Percentiles rank a stretch among this genome's conserved stretches.
Conservation (phyloP, 495 filamentous ascomycete genomes). For the Pseudoneurospora amorphoporcata region DNA sequence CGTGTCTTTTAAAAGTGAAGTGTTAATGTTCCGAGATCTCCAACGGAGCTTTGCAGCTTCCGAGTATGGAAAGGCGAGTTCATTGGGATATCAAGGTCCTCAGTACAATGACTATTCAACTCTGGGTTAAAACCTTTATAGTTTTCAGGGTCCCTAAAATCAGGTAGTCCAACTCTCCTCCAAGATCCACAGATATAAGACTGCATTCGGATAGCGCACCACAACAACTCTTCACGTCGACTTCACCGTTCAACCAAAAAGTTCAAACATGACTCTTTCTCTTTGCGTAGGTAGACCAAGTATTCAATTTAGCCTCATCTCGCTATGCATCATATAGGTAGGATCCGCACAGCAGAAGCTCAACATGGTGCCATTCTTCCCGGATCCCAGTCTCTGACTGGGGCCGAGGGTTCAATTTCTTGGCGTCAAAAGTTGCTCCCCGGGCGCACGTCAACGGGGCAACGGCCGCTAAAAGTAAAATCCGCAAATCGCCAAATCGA, state of each 20-base stretch:
- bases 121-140: too few relatives aligned
- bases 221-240: background rate
- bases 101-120: too few relatives aligned
- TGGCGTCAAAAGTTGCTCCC: background rate
- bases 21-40: background rate
- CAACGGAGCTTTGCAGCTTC: background rate
- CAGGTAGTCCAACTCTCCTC: background rate
- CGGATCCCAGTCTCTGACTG: background rate
- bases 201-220: background rate
- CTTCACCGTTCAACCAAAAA: background rate
- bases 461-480: background rate
- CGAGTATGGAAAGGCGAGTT: background rate
- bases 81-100: too few relatives aligned
- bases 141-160: too few relatives aligned
- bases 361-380: background rate
- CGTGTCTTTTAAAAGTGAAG: background rate
- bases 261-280: background rate
- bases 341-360: background rate
- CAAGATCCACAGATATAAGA: background rate
- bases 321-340: background rate
- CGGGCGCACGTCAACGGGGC: background rate
- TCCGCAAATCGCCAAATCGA: background rate
- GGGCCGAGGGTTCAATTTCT: background rate
- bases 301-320: conserved; percentile 26
- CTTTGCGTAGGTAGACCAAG: too few relatives aligned